These are phyloP conservation scores for Fusarium sp. DNA, from an alignment of 2,329 filamentous ascomycete genomes.

Conservation along the genomic window DNA sequence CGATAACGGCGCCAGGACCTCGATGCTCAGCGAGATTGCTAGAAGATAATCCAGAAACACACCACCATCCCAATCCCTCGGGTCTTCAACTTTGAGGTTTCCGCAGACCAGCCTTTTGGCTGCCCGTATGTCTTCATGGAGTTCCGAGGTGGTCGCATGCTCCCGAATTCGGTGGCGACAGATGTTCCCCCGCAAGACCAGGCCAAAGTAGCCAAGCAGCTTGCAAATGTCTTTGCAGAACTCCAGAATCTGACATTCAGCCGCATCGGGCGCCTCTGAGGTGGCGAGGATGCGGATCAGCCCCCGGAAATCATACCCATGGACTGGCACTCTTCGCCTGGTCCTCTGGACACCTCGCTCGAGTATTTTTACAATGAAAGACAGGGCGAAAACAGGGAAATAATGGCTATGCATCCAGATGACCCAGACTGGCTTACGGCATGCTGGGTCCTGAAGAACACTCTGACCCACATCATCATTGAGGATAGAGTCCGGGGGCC, in stretches of 20 bases:
- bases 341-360: slow-evolving; percentile 47
- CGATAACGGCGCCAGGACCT: slow-evolving; percentile 13
- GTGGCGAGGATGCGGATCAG: slow-evolving; percentile 43
- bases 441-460: slow-evolving; percentile 52
- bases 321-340: slow-evolving; percentile 40
- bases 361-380: slow-evolving; percentile 50
- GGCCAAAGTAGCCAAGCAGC: slow-evolving; percentile 46
- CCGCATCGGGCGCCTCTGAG: slow-evolving; percentile 49
- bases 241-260: slow-evolving; percentile 47
- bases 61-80: slow-evolving; percentile 46
- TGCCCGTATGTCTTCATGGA: slow-evolving; percentile 50
- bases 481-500: slow-evolving; percentile 52
- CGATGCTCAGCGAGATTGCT: slow-evolving; percentile 49
- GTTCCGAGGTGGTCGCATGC: slow-evolving; percentile 34
- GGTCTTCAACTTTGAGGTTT: slow-evolving; percentile 42
- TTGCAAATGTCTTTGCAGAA: slow-evolving; percentile 44
- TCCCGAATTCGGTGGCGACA: slow-evolving; percentile 29
- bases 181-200: slow-evolving; percentile 37
- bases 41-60: slow-evolving; percentile 40
- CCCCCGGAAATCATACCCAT: slow-evolving; percentile 45
- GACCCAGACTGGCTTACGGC: slow-evolving; percentile 49
- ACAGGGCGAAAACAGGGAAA: slow-evolving; percentile 45
- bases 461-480: slow-evolving; percentile 49
- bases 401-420: slow-evolving; percentile 38
- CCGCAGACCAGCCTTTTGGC: slow-evolving; percentile 42